Evolutionary conservation across 495 filamentous ascomycete genomes (phyloP).

Genomic region (Xylaria bambusicola): DNA sequence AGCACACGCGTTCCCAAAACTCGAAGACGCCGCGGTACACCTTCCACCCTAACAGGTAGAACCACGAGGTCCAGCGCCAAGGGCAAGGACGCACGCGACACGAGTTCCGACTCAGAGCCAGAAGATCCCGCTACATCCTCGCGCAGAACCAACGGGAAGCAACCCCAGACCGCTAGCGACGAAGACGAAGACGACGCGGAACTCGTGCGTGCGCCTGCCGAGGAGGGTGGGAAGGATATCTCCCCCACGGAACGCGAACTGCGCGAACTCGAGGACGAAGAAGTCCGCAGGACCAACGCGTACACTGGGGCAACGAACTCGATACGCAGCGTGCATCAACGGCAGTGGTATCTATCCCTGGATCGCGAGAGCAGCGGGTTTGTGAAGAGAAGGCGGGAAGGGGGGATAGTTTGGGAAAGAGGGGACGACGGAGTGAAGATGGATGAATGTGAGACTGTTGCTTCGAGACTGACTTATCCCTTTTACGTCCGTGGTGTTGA

Average conservation of each 20-base stretch:
- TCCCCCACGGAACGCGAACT: slow-evolving; percentile 41
- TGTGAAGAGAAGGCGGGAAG: slow-evolving; percentile 27
- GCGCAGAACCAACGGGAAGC: neutral
- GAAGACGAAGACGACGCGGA: slow-evolving; percentile 12
- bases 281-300: slow-evolving; percentile 62
- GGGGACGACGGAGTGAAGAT: slow-evolving; percentile 18
- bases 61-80: slow-evolving; percentile 9
- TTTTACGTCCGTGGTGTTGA: slow-evolving; percentile 63
- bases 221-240: slow-evolving; percentile 17
- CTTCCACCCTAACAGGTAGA: neutral
- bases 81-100: slow-evolving; percentile 14
- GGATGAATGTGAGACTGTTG: slow-evolving; percentile 28
- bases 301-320: slow-evolving; percentile 64
- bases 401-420: slow-evolving; percentile 29
- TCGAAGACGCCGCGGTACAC: slow-evolving; percentile 19
- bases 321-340: slow-evolving; percentile 65
- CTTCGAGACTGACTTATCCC: slow-evolving; percentile 42
- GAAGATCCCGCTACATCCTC: neutral
- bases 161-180: too few species aligned
- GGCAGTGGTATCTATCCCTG: slow-evolving; percentile 62
- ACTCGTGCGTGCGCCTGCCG: slow-evolving; percentile 26
- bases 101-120: slow-evolving; percentile 21
- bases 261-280: slow-evolving; percentile 43
- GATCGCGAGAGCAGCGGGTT: slow-evolving; percentile 60
- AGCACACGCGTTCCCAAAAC: slow-evolving; percentile 20